phyloP scores from a whole-genome alignment of 1,284 basidiomycete species.

The Fomitiporia mediterranea region DNA sequence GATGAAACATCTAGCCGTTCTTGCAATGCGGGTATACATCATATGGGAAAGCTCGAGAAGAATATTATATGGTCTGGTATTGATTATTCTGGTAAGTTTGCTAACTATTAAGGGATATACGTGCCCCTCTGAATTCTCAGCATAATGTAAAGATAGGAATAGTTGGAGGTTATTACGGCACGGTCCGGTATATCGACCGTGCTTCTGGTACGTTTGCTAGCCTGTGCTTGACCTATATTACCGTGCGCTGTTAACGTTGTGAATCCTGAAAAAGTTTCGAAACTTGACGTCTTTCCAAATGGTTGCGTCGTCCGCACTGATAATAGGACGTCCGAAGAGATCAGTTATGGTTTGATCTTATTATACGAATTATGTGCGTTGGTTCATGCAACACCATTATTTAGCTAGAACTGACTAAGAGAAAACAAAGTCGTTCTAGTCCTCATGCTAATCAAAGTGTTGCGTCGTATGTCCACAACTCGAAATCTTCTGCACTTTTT shows the following conservation, averaged over 20 bases:
- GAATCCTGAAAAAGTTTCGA: neutral
- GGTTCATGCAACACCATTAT: neutral
- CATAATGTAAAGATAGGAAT: neutral
- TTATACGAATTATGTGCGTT: constrained; percentile 6
- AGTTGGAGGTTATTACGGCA: constrained; percentile 4
- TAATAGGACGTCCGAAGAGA: constrained; percentile 1
- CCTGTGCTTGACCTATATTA: neutral
- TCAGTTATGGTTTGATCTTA: constrained; percentile 9
- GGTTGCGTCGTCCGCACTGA: constrained; percentile 1
- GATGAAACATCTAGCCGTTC: neutral
- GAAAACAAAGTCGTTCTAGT: neutral
- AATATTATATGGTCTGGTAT: neutral
- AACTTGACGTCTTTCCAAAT: neutral
- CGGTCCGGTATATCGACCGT: neutral
- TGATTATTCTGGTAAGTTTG: constrained; percentile 1
- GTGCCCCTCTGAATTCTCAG: neutral
- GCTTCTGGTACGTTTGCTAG: neutral
- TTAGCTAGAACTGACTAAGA: neutral
- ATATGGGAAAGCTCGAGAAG: constrained; percentile 7
- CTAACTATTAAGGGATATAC: neutral
- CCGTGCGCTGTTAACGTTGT: neutral
- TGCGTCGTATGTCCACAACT: neutral
- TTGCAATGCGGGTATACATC: constrained; percentile 9
- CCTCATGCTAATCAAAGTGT: constrained; percentile 5
- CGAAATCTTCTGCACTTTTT: neutral